Evolutionary conservation across 306 rosid species (phyloP).

Genomic region (Prosopis cineraria): DNA sequence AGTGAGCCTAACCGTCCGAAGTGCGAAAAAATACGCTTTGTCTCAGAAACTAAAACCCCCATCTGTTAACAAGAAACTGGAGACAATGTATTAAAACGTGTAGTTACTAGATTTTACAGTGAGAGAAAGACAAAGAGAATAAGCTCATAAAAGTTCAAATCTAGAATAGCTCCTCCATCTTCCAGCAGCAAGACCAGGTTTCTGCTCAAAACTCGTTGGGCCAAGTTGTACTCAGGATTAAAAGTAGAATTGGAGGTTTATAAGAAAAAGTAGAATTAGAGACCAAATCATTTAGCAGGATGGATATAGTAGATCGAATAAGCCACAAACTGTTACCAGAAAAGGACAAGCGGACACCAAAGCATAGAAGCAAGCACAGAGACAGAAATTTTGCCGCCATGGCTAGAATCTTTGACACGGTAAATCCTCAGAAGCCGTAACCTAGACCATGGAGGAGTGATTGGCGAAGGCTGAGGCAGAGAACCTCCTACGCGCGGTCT

Average conservation of each 20-base stretch:
- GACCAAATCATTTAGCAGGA: neutral
- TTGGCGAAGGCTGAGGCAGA: neutral
- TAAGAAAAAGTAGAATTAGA: neutral
- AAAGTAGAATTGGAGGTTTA: neutral
- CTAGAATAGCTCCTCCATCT: neutral
- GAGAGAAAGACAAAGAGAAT: neutral
- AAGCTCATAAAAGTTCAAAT: neutral
- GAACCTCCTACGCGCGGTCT: neutral
- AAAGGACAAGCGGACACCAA: conserved; percentile 45
- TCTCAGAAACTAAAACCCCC: neutral
- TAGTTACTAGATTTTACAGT: neutral
- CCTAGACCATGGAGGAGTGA: conserved; percentile 8
- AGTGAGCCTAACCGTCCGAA: neutral
- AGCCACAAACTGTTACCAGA: conserved; percentile 47
- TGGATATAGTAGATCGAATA: neutral
- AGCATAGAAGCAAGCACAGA: conserved; percentile 39
- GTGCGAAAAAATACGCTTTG: no score
- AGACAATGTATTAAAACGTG: neutral
- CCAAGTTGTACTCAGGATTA: neutral
- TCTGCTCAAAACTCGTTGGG: neutral
- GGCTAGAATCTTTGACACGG: conserved; percentile 31
- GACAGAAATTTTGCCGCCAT: conserved; percentile 51
- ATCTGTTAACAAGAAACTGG: neutral
- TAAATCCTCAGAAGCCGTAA: conserved; percentile 37
- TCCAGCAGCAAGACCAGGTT: conserved; percentile 17